A percentile compares a stretch with the other conserved stretches of the same genome.
Evolutionary conservation across 2,329 filamentous ascomycete species (phyloP).

Genomic region (Xylaria sp.): DNA sequence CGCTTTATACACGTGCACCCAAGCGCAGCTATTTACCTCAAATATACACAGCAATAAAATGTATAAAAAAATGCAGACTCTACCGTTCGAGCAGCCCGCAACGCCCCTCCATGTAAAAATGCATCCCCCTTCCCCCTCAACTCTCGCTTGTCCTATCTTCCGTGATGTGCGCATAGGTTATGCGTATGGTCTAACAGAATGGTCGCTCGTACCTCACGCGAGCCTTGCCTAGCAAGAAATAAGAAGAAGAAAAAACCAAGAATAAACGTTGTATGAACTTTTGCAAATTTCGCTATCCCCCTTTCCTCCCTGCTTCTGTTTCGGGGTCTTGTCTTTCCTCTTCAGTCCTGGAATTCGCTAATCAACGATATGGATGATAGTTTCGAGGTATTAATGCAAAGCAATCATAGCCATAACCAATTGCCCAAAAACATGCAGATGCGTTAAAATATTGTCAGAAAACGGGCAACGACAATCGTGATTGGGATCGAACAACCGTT

Average conservation of each 20-base stretch:
- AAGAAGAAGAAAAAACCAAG: constrained; percentile 7
- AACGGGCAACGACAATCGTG: constrained; percentile 1
- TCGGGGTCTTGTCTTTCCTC: constrained; percentile 7
- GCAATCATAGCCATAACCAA: too few relatives aligned
- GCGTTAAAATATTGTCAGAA: constrained; percentile 7
- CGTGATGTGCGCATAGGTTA: constrained; percentile 12
- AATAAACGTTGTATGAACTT: neutral
- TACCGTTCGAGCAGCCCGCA: neutral
- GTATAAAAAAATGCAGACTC: too few relatives aligned
- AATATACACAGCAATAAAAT: neutral
- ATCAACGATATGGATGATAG: too few relatives aligned
- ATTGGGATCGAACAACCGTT: neutral
- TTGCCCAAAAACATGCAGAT: neutral
- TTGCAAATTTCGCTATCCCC: neutral
- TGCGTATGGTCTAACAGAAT: constrained; percentile 12
- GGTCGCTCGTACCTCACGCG: neutral
- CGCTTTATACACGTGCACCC: neutral
- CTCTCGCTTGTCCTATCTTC: neutral
- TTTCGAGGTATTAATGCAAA: too few relatives aligned
- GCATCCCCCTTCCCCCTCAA: constrained; percentile 2
- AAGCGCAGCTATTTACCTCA: neutral
- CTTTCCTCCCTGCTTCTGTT: too few relatives aligned
- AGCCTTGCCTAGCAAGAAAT: constrained; percentile 6
- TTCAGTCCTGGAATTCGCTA: constrained; percentile 5
- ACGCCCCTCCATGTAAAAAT: neutral